Conservation (phyloP, 495 filamentous ascomycete genomes). For the Hypoxylon rickii region DNA sequence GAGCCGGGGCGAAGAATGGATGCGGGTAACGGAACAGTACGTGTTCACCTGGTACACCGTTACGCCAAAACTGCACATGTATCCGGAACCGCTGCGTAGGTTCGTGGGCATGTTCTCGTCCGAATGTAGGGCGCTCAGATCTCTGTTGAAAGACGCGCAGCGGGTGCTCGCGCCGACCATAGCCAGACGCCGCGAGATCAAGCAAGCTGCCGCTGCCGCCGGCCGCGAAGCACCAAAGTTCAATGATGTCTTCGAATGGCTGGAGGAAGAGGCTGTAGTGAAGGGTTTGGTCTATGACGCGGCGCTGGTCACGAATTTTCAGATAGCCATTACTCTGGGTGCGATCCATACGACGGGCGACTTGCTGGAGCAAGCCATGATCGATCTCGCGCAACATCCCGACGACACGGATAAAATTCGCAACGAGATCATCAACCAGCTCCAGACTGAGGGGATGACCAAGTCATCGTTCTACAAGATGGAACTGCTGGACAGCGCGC, state of each 20-base stretch:
- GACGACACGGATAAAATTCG: conserved; percentile 44
- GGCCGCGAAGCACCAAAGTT: conserved; percentile 22
- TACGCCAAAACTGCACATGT: conserved; percentile 36
- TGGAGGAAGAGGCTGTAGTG: conserved; percentile 31
- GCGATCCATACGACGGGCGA: conserved; percentile 48
- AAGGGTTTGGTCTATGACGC: conserved; percentile 36
- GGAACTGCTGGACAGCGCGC: conserved; percentile 56
- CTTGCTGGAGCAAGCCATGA: conserved; percentile 40
- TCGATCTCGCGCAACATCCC: conserved; percentile 43
- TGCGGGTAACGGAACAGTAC: conserved; percentile 46
- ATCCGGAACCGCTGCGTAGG: conserved; percentile 39
- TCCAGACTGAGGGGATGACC: conserved; percentile 45
- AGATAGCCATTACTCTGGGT: conserved; percentile 36
- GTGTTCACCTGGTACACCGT: conserved; percentile 40
- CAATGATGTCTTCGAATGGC: conserved; percentile 46
- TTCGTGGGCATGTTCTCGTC: conserved; percentile 44
- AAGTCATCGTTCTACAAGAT: conserved; percentile 57
- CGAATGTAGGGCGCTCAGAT: conserved; percentile 29
- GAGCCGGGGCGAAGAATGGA: conserved; percentile 51
- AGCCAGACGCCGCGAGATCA: conserved; percentile 29
- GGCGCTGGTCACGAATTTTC: conserved; percentile 23
- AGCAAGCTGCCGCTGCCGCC: conserved; percentile 14
- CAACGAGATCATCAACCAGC: conserved; percentile 42
- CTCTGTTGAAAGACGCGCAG: conserved; percentile 28
- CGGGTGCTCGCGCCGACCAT: conserved; percentile 36